Conservation (phyloP, 2,329 filamentous ascomycete species). For the Xylaria sp. region DNA sequence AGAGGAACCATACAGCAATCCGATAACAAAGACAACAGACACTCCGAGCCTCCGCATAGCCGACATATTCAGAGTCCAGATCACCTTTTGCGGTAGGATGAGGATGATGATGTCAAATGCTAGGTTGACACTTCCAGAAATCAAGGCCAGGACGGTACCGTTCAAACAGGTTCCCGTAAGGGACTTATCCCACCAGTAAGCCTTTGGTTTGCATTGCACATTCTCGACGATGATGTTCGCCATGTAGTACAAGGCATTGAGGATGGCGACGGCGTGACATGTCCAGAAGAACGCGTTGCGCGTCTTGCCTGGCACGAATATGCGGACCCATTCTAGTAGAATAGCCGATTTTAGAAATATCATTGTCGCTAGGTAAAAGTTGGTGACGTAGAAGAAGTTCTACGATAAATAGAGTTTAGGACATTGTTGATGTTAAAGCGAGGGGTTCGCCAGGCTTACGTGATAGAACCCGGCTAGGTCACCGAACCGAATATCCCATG, state of each 20-base stretch:
- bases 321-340: slow-evolving; percentile 33
- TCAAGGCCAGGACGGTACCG: slow-evolving; percentile 14
- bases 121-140: slow-evolving; percentile 17
- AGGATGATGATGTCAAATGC: slow-evolving; percentile 18
- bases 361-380: slow-evolving; percentile 29
- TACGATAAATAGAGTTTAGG: not conserved
- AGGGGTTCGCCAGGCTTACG: slow-evolving; percentile 8
- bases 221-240: slow-evolving; percentile 24
- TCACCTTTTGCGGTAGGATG: slow-evolving; percentile 15
- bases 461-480: slow-evolving; percentile 27
- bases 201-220: slow-evolving; percentile 21
- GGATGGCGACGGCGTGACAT: slow-evolving; percentile 18
- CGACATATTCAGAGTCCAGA: slow-evolving; percentile 43
- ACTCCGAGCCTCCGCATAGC: slow-evolving; percentile 48
- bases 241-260: slow-evolving; percentile 28
- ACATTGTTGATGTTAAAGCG: not conserved
- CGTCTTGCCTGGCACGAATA: slow-evolving; percentile 28
- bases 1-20: slow-evolving; percentile 43
- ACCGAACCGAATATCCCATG: slow-evolving; percentile 34
- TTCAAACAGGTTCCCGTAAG: slow-evolving; percentile 25
- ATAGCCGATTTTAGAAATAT: slow-evolving; percentile 34
- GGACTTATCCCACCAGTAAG: slow-evolving; percentile 29
- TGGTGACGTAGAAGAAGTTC: slow-evolving; percentile 31
- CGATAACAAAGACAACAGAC: slow-evolving; percentile 48
- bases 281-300: slow-evolving; percentile 33